Percentiles rank a stretch among this genome's conserved stretches.
Evolutionary conservation across 1,139 yeast genomes (phyloP).

Genomic region (Scheffersomyces titani): DNA sequence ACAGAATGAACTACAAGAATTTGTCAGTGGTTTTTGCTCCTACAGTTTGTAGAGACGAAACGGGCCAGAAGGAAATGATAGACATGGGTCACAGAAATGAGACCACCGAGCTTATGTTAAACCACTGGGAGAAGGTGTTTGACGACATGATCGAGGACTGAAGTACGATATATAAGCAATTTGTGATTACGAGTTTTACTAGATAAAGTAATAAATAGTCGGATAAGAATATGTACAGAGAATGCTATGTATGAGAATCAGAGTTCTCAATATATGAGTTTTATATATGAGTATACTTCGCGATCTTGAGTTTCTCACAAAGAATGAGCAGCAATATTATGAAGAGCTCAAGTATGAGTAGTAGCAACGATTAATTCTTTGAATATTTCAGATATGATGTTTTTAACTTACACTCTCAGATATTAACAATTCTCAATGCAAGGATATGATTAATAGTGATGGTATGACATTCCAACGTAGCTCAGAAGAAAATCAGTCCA

Average conservation of each 20-base stretch:
- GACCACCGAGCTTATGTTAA: constrained; percentile 74
- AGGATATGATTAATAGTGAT: no score
- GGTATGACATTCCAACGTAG: no score
- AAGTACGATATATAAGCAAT: not conserved
- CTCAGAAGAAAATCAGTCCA: no score
- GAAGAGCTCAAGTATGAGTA: not conserved
- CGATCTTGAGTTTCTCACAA: not conserved
- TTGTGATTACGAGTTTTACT: not conserved
- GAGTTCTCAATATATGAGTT: no score
- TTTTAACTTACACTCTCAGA: no score
- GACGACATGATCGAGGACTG: constrained; percentile 4
- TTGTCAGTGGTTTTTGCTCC: constrained; percentile 96
- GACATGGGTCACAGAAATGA: constrained; percentile 87
- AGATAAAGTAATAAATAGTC: not conserved
- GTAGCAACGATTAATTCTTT: not conserved
- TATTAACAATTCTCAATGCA: no score
- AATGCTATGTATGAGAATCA: not conserved
- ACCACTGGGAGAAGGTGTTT: constrained; percentile 49
- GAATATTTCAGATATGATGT: not conserved
- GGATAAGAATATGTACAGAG: not conserved
- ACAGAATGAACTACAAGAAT: constrained; percentile 80
- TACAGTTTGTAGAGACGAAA: constrained; percentile 77
- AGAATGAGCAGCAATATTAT: not conserved
- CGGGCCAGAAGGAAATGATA: constrained; percentile 79
- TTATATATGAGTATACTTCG: not conserved